Conservation (phyloP, 352 stramenopile genomes). For the Pythium chondricola region DNA sequence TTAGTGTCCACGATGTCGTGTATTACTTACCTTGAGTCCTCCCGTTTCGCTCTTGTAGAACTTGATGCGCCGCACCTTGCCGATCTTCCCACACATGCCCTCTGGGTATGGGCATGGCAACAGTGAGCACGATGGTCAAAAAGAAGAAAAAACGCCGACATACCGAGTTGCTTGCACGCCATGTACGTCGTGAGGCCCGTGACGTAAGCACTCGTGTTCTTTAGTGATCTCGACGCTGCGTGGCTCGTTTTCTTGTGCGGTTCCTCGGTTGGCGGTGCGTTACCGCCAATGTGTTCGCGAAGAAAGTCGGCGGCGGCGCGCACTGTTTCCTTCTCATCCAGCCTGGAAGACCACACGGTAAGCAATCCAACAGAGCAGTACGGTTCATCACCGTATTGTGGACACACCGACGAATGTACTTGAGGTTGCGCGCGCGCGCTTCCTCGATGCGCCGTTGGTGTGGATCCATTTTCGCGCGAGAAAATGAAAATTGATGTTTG, state of each 20-base stretch:
- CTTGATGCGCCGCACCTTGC: constrained; percentile 81
- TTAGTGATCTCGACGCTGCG: constrained; percentile 2
- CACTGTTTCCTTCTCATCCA: constrained; percentile 41
- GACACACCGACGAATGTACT: constrained; percentile 57
- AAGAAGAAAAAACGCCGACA: background rate
- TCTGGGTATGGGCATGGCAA: constrained; percentile 25
- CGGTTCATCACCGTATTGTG: background rate
- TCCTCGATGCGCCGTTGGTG: constrained; percentile 40
- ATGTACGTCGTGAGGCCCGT: constrained; percentile 76
- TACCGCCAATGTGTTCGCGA: constrained; percentile 9
- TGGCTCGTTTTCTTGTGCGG: constrained; percentile 10
- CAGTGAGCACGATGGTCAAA: background rate
- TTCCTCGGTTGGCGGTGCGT: constrained; percentile 4
- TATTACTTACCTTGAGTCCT: constrained; percentile 50
- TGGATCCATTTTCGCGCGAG: constrained; percentile 15
- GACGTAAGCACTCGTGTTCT: constrained; percentile 77
- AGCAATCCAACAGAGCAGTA: constrained; percentile 1
- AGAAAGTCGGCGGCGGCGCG: constrained; percentile 41
- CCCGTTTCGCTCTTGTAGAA: constrained; percentile 81
- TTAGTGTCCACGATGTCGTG: background rate
- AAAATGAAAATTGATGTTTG: too few species aligned
- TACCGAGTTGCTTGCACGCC: constrained; percentile 77
- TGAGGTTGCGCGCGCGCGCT: constrained; percentile 63
- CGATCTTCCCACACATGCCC: constrained; percentile 56
- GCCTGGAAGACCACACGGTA: constrained; percentile 15